Evolutionary conservation across 768 basidiomycete species (phyloP).

Genomic region (Boletus rex-veris): DNA sequence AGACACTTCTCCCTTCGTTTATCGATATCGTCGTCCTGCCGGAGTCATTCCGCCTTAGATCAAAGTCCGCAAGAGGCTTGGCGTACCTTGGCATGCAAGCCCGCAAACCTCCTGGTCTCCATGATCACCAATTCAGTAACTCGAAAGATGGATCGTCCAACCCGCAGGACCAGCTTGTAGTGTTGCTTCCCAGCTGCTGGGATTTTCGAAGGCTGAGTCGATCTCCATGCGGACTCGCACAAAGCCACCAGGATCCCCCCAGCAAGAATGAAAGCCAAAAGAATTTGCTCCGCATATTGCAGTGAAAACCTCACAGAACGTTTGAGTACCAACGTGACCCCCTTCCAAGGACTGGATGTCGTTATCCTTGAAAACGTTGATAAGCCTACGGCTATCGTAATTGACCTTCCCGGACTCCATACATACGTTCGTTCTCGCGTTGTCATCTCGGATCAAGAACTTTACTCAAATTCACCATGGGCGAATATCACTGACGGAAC

Average conservation of each 20-base stretch:
- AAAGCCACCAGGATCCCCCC: conserved; percentile 32
- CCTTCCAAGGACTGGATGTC: neutral
- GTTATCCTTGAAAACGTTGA: conserved; percentile 14
- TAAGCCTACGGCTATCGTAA: conserved; percentile 3
- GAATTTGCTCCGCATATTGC: conserved; percentile 3
- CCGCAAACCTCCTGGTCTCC: conserved; percentile 21
- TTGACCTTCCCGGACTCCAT: neutral
- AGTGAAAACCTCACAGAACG: conserved; percentile 19
- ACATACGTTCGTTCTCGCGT: neutral
- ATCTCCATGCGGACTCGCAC: conserved; percentile 43
- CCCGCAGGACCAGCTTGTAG: conserved; percentile 5
- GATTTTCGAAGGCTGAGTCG: conserved; percentile 9
- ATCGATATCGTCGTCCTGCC: conserved; percentile 6
- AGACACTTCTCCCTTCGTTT: conserved; percentile 16
- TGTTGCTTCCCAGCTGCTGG: neutral
- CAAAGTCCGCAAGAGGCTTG: conserved; percentile 14
- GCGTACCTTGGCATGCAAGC: conserved; percentile 10
- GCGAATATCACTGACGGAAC: too few relatives aligned
- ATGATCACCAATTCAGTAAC: conserved; percentile 20
- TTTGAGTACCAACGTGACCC: conserved; percentile 1
- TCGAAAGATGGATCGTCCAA: conserved; percentile 14
- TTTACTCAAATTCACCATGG: too few relatives aligned
- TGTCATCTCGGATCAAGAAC: too few relatives aligned
- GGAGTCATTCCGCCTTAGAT: conserved; percentile 2
- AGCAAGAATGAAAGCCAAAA: conserved; percentile 30